Percentiles rank a stretch among this genome's conserved stretches.
Evolutionary conservation across 805 yeast genomes (phyloP).

Genomic region (Lipomyces anomalus): DNA sequence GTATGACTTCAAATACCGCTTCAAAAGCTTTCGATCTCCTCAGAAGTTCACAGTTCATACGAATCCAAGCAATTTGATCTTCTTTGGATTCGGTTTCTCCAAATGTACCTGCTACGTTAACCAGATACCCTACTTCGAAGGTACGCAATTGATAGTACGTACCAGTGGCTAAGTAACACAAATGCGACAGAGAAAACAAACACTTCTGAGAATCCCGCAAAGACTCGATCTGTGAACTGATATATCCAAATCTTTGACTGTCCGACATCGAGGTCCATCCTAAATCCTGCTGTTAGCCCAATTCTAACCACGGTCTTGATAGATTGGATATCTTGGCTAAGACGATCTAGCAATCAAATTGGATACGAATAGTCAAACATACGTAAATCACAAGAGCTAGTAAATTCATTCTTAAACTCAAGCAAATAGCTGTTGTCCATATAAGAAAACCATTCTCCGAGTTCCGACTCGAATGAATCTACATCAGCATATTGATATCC

Average conservation of each 20-base stretch:
- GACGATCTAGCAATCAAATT: too few relatives aligned
- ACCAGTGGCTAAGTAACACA: slow-evolving; percentile 15
- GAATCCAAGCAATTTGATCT: slow-evolving; percentile 7
- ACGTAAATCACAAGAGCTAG: too few relatives aligned
- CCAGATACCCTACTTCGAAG: neutral
- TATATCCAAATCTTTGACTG: slow-evolving; percentile 1
- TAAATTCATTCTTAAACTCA: too few relatives aligned
- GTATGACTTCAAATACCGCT: slow-evolving; percentile 7
- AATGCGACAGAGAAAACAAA: slow-evolving; percentile 5
- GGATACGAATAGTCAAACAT: too few relatives aligned
- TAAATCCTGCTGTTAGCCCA: too few relatives aligned
- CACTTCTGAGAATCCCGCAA: slow-evolving; percentile 1
- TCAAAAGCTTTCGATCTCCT: slow-evolving; percentile 1
- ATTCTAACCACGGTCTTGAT: too few relatives aligned
- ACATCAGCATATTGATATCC: slow-evolving; percentile 41
- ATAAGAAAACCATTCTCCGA: slow-evolving; percentile 44
- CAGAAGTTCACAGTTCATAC: slow-evolving; percentile 3
- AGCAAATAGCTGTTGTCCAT: slow-evolving; percentile 22
- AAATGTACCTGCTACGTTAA: slow-evolving; percentile 4
- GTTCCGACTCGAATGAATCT: slow-evolving; percentile 37
- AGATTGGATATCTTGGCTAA: too few relatives aligned
- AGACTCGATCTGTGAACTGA: slow-evolving; percentile 1
- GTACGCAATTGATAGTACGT: neutral
- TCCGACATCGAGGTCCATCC: slow-evolving; percentile 4
- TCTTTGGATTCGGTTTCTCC: slow-evolving; percentile 8